Evolutionary conservation across 768 basidiomycete genomes (phyloP).

Genomic region (Naganishia onofrii): DNA sequence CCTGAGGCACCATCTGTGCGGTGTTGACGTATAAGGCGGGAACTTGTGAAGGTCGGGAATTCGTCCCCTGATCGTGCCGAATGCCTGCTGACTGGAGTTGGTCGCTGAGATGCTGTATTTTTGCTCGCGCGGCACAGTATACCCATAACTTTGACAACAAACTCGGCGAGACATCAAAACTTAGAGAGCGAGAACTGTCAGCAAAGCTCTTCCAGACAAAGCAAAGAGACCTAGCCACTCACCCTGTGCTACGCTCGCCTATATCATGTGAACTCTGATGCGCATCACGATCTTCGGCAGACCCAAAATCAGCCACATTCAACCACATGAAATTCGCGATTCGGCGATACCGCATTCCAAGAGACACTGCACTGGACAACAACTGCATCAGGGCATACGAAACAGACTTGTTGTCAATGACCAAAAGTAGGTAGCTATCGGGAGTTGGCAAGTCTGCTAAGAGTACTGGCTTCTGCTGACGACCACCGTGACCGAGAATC

Average conservation of each 20-base stretch:
- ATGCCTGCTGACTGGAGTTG: constrained; percentile 14
- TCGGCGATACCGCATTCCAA: neutral
- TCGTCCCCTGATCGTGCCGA: neutral
- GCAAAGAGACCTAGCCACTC: too few species aligned
- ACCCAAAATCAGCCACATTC: constrained; percentile 3
- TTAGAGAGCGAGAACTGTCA: neutral
- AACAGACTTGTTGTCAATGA: constrained; percentile 9
- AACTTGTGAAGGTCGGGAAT: neutral
- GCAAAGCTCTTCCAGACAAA: neutral
- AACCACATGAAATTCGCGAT: constrained; percentile 11
- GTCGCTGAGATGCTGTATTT: neutral
- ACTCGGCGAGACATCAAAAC: constrained; percentile 9
- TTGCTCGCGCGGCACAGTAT: constrained; percentile 6
- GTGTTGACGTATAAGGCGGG: constrained; percentile 11
- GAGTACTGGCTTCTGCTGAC: constrained; percentile 15
- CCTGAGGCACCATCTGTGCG: constrained; percentile 15
- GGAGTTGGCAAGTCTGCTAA: constrained; percentile 15
- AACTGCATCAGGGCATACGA: constrained; percentile 15
- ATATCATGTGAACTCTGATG: neutral
- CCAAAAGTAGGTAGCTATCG: constrained; percentile 6
- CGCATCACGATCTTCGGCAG: neutral
- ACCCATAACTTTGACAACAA: constrained; percentile 9
- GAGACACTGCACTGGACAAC: neutral
- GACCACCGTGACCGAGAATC: constrained; percentile 1
- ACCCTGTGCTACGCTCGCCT: constrained; percentile 7